Base-by-base conservation (phyloP, 208 protist species). In the Leishmania braziliensis region DNA sequence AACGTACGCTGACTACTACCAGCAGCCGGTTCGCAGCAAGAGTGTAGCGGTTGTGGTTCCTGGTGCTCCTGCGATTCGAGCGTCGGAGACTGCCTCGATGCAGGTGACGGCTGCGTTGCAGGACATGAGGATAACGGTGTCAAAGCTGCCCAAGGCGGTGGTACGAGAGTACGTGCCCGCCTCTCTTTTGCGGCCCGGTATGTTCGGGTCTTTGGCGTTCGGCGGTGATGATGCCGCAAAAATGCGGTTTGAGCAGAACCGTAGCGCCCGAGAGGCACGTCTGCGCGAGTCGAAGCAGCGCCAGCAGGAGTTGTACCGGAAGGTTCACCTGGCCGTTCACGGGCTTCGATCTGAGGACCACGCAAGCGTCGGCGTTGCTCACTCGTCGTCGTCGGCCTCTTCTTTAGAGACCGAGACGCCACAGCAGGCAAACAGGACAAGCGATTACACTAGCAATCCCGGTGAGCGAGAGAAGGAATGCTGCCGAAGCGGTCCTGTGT, bases 1-100 rank as follows among this genome's bases (percentile, higher is more conserved):
- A 68, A 92, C 83, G n/a, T 96, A 96, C 86, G 89, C 85, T 18
- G 88, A 92, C 54, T 96, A 95, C 86, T 95, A 96, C 84, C 75
- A 85, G 48, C 51, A 76, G 50, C 69, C 79, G 48, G 48, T 66
- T 16, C n/a, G 70, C 36, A 56, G 43, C 51, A 23, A 43, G 5
- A 54, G 56, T 16, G 26, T 36, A 0, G 53, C 65, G 18, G 5
- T 18, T 1, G 43, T 65, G 4, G 77, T 78, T 23, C 65, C 62
- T 9, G 54, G 63, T 26, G 58, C 72, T 26, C 56, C 54, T 33
- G 23, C 77, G 6, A 82, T 82, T 1, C 82, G 82, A 8, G 78
- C 78, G 5, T 79, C 66, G 0, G 72, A 29, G 50, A 82, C 58
- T 5, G 72, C 74, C 43, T 68, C 54, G 43, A 53, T 51, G 53